Conservation (phyloP, 305 asterid species). For the Salvia sclarea region DNA sequence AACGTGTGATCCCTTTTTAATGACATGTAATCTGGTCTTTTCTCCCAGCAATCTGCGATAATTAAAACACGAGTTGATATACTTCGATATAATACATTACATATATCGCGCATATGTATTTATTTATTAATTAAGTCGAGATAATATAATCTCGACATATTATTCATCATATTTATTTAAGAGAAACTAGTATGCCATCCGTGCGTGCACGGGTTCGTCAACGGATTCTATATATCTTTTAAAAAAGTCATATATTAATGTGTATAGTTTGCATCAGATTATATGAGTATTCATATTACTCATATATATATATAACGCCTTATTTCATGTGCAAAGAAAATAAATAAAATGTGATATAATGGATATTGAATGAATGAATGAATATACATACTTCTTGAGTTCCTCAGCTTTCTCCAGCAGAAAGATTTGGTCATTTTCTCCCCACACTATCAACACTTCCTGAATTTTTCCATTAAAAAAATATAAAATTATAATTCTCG, state of each 20-base stretch:
- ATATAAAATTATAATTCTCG: background rate
- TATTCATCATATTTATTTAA: no score
- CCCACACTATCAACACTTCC: conserved; percentile 83
- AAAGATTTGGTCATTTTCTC: conserved; percentile 68
- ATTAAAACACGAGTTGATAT: no score
- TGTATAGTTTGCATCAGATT: no score
- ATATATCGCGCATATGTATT: no score
- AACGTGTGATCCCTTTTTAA: conserved; percentile 52
- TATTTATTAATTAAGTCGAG: no score
- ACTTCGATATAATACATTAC: background rate
- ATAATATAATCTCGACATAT: no score
- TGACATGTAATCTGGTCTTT: conserved; percentile 46
- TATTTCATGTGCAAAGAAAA: background rate
- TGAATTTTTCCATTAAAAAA: conserved; percentile 39
- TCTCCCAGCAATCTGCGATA: conserved; percentile 58
- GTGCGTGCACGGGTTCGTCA: no score
- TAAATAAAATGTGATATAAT: background rate
- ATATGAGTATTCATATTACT: no score
- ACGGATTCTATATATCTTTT: no score
- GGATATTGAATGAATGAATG: background rate
- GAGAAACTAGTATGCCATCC: no score
- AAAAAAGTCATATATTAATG: no score
- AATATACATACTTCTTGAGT: conserved; percentile 57
- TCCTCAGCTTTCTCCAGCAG: conserved; percentile 58
- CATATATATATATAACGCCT: no score